Base-by-base conservation (phyloP, 73 alveolate genomes). In the Paramecium bursaria region DNA sequence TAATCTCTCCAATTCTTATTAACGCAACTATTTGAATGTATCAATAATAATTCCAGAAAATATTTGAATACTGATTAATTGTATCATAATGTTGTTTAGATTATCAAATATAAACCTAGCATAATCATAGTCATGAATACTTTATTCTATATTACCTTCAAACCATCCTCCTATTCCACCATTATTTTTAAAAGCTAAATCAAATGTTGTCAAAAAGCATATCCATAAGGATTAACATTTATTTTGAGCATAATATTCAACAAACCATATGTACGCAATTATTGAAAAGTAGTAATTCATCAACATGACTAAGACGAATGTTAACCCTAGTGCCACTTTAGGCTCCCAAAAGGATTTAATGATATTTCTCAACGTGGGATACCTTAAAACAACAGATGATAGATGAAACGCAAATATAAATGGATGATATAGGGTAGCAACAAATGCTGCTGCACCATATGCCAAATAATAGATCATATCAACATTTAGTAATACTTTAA, bases 1-100 rank as follows among this genome's bases (percentile, higher is more conserved):
- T 10, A 87, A 87, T 86, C 92, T 94, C 73, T 91, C 90, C 50
- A 86, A 89, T 86, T 92, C 88, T 46, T 88, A 86, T 48, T 93
- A 96, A 95, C 99, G 94, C 46, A 96, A 87, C 21, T 91, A 92
- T 1, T 96, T 97, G 79, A 96, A 96, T 46, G 96, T 95, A 82
- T 93, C 98, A 86, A 94, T 94, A 86, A 96, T 96, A 86, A 96
- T 95, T 87, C 93, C 93, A 44, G 85, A 80, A 19, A 87, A 55
- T 52, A 85, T 80, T 35, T 85, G 46, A 48, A 86, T 46, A 48
- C 86, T 73, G 26, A 87, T 61, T 48, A 87, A 86, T 29, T 52
- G 22, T 10, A 87, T 85, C 13, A 87, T 47, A 1, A 85, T 61
- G 52, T 85, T 50, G 75, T 61, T 79, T 39, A 73, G 27, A 15